Evolutionary conservation across 306 rosid genomes (phyloP).

Genomic region (Mimosa bimucronata): DNA sequence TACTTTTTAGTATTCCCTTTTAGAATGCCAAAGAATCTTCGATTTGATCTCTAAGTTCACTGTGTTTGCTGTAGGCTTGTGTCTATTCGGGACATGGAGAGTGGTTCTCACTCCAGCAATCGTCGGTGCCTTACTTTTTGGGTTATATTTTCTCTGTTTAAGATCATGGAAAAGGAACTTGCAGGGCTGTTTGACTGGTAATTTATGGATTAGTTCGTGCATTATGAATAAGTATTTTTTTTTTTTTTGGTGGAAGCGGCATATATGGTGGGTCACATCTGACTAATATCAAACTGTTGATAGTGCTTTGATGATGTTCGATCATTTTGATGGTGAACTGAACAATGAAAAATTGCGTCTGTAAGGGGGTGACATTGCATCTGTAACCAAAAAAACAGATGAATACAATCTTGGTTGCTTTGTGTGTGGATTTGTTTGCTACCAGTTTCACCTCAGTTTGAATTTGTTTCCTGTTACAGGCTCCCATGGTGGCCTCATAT

Average conservation of each 20-base stretch:
- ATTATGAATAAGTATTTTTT: not conserved
- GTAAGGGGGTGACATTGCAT: not conserved
- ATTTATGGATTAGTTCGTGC: constrained; percentile 3
- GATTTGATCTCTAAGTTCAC: not conserved
- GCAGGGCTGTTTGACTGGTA: constrained; percentile 51
- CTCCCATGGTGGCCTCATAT: constrained; percentile 59
- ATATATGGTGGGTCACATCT: no score
- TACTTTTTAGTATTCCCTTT: not conserved
- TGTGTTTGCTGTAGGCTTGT: constrained; percentile 47
- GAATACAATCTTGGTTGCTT: constrained; percentile 8
- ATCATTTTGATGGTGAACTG: constrained; percentile 8
- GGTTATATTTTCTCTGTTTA: constrained; percentile 58
- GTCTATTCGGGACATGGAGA: constrained; percentile 59
- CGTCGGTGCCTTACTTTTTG: constrained; percentile 68
- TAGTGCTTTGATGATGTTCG: not conserved
- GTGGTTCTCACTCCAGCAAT: constrained; percentile 56
- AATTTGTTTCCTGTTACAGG: constrained; percentile 47
- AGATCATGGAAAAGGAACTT: constrained; percentile 51
- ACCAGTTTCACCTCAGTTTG: constrained; percentile 24
- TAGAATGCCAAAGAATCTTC: not conserved
- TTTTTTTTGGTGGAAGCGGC: no score
- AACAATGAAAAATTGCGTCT: not conserved
- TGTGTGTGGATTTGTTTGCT: constrained; percentile 26
- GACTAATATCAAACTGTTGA: not conserved
- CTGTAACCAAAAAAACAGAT: constrained; percentile 10